Evolutionary conservation across 2,329 filamentous ascomycete species (phyloP), one percentile per base, ranked within the genome.

Genomic region (Neofusicoccum cordaticola): DNA sequence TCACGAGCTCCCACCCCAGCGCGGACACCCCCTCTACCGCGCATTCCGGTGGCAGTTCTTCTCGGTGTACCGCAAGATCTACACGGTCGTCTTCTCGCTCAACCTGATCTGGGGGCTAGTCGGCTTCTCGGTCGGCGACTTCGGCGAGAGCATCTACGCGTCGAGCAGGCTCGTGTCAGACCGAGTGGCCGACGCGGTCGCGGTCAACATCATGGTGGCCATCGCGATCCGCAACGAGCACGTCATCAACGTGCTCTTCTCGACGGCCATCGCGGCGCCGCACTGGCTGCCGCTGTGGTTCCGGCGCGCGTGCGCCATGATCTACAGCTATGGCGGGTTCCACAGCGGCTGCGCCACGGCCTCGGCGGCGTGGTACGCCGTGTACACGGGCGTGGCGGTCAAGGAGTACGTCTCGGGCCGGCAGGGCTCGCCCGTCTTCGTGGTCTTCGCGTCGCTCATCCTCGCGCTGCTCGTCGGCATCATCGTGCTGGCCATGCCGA

Each of bases 321-420:
- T 75, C 6, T 76, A 77, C 66, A 69, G 68, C 42, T 73, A 74
- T 65, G 74, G 76, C 0, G 75, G 75, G 0, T 67, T 77, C 7
- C 75, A 78, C 56, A 74, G 70, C 50, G 74, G 75, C 13, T 69
- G 71, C 1, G 72, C 73, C 0, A 66, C 74, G 4, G 70, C 70
- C 7, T 74, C 74, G 0, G 72, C 71, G 2, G 27, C 69, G 13
- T 84, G 82, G 82, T 82, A 79, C 71, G 69, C 79, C 9, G 67
- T 75, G 22, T 79, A 82, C 66, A 74, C 75, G 2, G 70, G 71
- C 1, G 51, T 78, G 8, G 58, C 77, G 27, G 69, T 72, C 5
- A 66, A 66, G 37, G 68, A 73, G 17, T 75, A 72, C 66, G 50
- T 65, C 5, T 58, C 62, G 12, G 63, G 67, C 1, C 39, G 63